A percentile compares a stretch with the other conserved stretches of the same genome.
These are phyloP conservation scores for Cryphonectria naterciae DNA, from an alignment of 2,329 filamentous ascomycete species.

Conservation along the genomic window DNA sequence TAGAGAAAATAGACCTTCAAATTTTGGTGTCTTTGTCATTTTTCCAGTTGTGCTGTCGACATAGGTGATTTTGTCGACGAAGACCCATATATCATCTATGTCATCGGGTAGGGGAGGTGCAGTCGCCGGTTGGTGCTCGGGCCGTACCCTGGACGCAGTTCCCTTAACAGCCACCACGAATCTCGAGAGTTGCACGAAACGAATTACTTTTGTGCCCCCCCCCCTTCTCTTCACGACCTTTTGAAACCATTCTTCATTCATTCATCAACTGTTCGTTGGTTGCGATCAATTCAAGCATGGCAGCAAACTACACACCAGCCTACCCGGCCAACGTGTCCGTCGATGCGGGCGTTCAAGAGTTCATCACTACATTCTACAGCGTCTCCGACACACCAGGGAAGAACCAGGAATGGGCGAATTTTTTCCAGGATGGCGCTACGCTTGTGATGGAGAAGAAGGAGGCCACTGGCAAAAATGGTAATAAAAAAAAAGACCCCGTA, in stretches of 20 bases:
- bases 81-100: not conserved
- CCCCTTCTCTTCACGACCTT: not conserved
- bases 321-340: conserved; percentile 36
- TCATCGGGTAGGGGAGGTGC: conserved; percentile 6
- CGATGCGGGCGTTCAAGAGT: conserved; percentile 36
- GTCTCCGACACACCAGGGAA: conserved; percentile 47
- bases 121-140: not conserved
- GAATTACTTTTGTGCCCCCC: not conserved
- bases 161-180: not conserved
- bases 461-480: conserved; percentile 39
- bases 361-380: conserved; percentile 50
- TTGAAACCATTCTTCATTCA: not conserved
- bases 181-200: not conserved
- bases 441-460: conserved; percentile 47
- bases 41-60: not conserved
- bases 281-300: conserved; percentile 10
- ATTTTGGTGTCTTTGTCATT: not conserved
- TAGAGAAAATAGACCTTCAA: too few species aligned
- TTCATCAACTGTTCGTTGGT: not conserved
- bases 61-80: not conserved
- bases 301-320: conserved; percentile 33
- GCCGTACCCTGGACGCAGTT: not conserved
- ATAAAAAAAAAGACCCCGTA: not conserved
- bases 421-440: conserved; percentile 47
- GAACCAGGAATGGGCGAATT: conserved; percentile 49